A percentile compares a stretch with the other conserved stretches of the same genome.
Conservation (phyloP, 306 rosid species). For the Calophaca sinica region DNA sequence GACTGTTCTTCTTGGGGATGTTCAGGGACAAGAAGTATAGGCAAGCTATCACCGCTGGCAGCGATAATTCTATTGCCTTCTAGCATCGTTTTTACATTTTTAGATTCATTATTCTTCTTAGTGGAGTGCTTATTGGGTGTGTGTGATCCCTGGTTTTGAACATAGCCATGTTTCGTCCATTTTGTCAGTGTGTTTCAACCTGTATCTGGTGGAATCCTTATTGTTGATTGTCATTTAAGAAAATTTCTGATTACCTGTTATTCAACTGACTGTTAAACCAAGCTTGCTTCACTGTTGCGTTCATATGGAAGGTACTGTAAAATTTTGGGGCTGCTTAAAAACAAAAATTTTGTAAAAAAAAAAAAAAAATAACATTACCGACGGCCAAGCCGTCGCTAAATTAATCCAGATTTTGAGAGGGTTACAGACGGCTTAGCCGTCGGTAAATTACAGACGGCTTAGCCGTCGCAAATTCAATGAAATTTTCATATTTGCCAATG, state of each 20-base stretch:
- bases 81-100: background rate
- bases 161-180: background rate
- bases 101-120: background rate
- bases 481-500: too few species aligned
- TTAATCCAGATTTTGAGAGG: too few species aligned
- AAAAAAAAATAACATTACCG: too few species aligned
- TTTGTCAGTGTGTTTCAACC: background rate
- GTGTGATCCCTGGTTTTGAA: conserved; percentile 20
- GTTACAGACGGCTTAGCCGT: too few species aligned
- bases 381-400: too few species aligned
- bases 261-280: conserved; percentile 19
- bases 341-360: too few species aligned
- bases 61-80: conserved; percentile 54
- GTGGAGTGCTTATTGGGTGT: conserved; percentile 2
- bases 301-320: too few species aligned
- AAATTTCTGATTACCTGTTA: background rate
- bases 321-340: too few species aligned
- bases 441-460: too few species aligned
- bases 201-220: background rate
- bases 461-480: too few species aligned
- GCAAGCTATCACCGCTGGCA: conserved; percentile 90
- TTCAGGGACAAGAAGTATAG: conserved; percentile 96
- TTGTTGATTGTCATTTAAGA: background rate
- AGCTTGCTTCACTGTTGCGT: background rate
- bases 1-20: conserved; percentile 95